Base-by-base conservation (phyloP, 805 yeast species). In the Kuraishia capsulata region DNA sequence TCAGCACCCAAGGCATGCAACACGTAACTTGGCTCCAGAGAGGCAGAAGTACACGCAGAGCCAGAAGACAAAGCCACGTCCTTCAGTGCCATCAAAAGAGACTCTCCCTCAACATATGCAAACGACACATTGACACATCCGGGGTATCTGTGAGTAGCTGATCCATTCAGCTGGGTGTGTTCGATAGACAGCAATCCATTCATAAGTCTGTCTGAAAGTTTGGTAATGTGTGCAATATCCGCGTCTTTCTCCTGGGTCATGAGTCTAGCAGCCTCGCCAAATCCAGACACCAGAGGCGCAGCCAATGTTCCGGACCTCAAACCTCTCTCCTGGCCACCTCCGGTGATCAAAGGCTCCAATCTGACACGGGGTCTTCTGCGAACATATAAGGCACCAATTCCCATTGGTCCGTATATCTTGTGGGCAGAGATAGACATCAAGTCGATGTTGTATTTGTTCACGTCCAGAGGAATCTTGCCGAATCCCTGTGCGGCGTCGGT, bases 261-360 rank as follows among this genome's bases (percentile, higher is more conserved):
- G 44, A 92, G 61, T 54, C 96, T 73, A 31, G 96, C 92, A 24
- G 98, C 98, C 63, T 92, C 97, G 44, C 98, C 98, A 58, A 92
- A 87, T 0, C 98, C 98, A 26, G 88, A 81, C 31, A 90, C 85
- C 54, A 88, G 70, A 18, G 97, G 95, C n/a, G 98, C 95, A 3
- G 98, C 89, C 56, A 92, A 72, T 21, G 98, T 92, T 44, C 98
- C 98, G 4, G 96, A 84, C 64, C 98, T 76, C 53, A 92, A 69
- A 42, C 98, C 98, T 68, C 98, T 82, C 67, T 92, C 98, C 67
- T 92, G 98, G 38, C 98, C 98, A 64, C 98, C 98, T 48, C 98
- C 98, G 43, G 88, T 82, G 49, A 92, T 84, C 39, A 92, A 69
- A 18, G 98, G 96, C 47, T 89, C 97, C 44, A 92, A 59, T 73